Percentiles rank a stretch among this genome's conserved stretches.
Evolutionary conservation across 2,329 filamentous ascomycete genomes (phyloP).

Genomic region (Escovopsis weberi): DNA sequence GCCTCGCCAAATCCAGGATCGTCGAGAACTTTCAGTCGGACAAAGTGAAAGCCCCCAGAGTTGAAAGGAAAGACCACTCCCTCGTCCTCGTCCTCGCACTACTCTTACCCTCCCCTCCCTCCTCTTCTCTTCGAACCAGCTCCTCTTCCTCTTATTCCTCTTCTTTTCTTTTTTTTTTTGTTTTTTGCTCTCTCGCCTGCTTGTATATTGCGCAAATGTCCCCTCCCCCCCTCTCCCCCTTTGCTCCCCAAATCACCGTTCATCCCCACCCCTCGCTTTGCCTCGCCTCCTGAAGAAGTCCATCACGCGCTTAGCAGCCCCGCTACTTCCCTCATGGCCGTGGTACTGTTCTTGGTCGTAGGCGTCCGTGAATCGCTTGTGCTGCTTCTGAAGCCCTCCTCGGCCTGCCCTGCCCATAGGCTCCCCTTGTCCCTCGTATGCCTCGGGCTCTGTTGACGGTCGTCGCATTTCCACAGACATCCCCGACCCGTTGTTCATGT

Average conservation of each 20-base stretch:
- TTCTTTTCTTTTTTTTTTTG: no score
- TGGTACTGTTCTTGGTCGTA: conserved; percentile 60
- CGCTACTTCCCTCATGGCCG: conserved; percentile 67
- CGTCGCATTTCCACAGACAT: conserved; percentile 36
- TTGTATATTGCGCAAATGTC: not conserved
- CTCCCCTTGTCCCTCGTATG: conserved; percentile 25
- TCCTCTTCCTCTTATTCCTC: no score
- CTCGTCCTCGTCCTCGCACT: no score
- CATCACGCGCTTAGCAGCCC: conserved; percentile 86
- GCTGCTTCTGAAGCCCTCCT: conserved; percentile 65
- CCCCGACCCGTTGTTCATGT: conserved; percentile 37
- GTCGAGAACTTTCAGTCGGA: not conserved
- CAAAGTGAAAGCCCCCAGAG: not conserved
- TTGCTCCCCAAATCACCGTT: conserved; percentile 19
- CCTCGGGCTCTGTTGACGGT: conserved; percentile 26
- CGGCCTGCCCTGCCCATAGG: conserved; percentile 24
- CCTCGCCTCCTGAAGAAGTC: conserved; percentile 90
- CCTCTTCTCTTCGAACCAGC: no score
- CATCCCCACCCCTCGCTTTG: conserved; percentile 51
- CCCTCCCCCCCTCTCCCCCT: no score
- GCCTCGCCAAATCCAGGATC: not conserved
- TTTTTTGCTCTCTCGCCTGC: not conserved
- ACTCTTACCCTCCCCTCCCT: no score
- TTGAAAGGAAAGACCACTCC: not conserved
- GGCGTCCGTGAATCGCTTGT: conserved; percentile 76